Base-by-base conservation (phyloP, 2,329 filamentous ascomycete genomes). In the Colletotrichum australisinense region DNA sequence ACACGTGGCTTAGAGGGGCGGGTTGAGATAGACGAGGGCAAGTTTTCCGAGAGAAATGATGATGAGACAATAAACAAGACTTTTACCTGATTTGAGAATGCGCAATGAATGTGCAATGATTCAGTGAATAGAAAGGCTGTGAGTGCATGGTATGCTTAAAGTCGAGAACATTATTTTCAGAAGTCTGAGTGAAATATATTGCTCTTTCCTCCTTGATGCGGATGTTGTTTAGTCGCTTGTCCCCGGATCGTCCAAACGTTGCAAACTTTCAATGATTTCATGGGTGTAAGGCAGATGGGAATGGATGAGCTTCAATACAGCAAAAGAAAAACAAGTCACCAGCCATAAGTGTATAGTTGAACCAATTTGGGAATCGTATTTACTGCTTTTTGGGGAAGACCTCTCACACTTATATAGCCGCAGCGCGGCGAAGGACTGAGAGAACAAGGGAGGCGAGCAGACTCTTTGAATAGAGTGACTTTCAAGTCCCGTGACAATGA, bases 291-390 rank as follows among this genome's bases (percentile, higher is more conserved):
- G 32, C 32, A 35, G 32, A 12, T 12, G 11, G 32, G 4, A 12
- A 12, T 5, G 32, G 32, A 35, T 35, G 32, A 32, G 32, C 32
- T 35, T 12, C 32, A 1, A 35, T 5, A 5, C 11, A 12, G 32
- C 35, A 58, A 60, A 32, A 32, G 8, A 32, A 32, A 32, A 32
- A 38, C 52, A 49, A 56, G 58, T 38, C 66, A 14, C 56, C 8
- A 28, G 3, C 16, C 26, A 28, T 11, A 5, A 24, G 9, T 5
- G 24, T 9, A n/a, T 35, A 2, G 11, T 24, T 68, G 28, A 69
- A 42, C 24, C 22, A 59, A 28, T 58, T 22, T 63, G 52, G 58
- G 69, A 59, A 63, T 63, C 58, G 32, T 69, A 26, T 72, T 72
- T 63, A 53, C 69, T 63, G 42, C 49, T 53, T 38, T 62, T 57